phyloP scores from a whole-genome alignment of 352 stramenopile genomes.

The Globisporangium yorkense region DNA sequence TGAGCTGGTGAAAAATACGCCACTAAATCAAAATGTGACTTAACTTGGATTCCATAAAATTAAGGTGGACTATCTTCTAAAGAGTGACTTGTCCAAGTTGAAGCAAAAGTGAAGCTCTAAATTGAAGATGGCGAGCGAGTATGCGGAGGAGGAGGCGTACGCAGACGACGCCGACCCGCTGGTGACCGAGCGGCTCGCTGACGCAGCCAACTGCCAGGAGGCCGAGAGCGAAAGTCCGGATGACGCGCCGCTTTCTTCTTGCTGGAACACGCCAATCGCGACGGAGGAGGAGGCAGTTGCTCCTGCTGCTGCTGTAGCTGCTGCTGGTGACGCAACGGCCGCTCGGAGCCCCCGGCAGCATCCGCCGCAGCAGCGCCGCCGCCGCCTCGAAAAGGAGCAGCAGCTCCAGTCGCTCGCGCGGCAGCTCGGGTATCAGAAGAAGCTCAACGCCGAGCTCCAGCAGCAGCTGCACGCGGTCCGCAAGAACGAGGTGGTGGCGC shows the following conservation, averaged over 20 bases:
- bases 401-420: constrained; percentile 23
- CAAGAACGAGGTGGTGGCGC: constrained; percentile 37
- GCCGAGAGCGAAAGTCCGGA: background rate
- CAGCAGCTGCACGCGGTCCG: constrained; percentile 44
- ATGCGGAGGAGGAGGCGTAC: too few relatives aligned
- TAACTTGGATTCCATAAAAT: too few relatives aligned
- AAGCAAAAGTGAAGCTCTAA: background rate
- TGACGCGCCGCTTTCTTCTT: background rate
- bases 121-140: background rate
- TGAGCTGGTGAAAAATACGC: background rate
- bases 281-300: background rate
- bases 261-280: background rate
- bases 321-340: background rate
- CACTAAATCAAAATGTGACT: too few relatives aligned
- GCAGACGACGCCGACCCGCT: constrained; percentile 3
- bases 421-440: constrained; percentile 39
- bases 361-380: constrained; percentile 1
- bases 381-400: constrained; percentile 7
- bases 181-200: constrained; percentile 9
- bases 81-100: background rate
- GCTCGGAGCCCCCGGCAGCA: background rate
- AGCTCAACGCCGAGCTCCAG: constrained; percentile 36
- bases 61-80: background rate
- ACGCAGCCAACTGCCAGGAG: background rate
- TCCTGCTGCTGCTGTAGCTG: background rate